phyloP scores from a whole-genome alignment of 345 rosid species.

The Eucalyptus pauciflora region DNA sequence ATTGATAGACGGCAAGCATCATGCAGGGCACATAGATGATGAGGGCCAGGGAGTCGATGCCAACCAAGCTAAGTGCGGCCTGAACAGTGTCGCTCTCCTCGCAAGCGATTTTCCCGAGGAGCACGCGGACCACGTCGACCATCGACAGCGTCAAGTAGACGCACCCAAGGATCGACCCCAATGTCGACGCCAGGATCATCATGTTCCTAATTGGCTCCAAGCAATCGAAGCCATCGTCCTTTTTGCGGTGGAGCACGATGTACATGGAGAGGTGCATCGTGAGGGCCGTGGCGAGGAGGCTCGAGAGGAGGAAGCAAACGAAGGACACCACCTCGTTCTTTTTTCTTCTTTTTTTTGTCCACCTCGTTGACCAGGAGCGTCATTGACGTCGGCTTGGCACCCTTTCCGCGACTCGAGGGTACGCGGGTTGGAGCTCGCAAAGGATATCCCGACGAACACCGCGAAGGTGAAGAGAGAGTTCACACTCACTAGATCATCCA shows the following conservation, averaged over 20 bases:
- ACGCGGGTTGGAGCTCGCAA: background rate
- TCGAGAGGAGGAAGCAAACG: slow-evolving; percentile 14
- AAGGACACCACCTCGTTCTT: slow-evolving; percentile 13
- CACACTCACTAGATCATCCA: too few species aligned
- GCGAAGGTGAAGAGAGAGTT: slow-evolving; percentile 7
- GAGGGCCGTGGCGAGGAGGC: background rate
- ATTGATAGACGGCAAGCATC: background rate
- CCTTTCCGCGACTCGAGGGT: background rate
- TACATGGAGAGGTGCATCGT: background rate
- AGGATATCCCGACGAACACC: slow-evolving; percentile 18
- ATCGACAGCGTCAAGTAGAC: slow-evolving; percentile 12
- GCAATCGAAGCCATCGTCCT: background rate
- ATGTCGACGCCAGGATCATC: background rate
- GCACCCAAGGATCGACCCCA: slow-evolving; percentile 3
- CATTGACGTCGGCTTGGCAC: background rate
- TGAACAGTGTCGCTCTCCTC: background rate
- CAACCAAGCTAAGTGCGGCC: background rate
- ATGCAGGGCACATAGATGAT: background rate
- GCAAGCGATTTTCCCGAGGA: slow-evolving; percentile 12
- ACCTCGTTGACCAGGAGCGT: slow-evolving; percentile 12
- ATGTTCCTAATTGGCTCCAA: background rate
- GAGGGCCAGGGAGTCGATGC: slow-evolving; percentile 5
- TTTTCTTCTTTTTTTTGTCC: background rate
- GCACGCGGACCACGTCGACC: slow-evolving; percentile 14
- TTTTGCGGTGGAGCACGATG: background rate